These are phyloP conservation scores for Solanum ossicruentum DNA, from an alignment of 257 asterid species.

Conservation along the genomic window DNA sequence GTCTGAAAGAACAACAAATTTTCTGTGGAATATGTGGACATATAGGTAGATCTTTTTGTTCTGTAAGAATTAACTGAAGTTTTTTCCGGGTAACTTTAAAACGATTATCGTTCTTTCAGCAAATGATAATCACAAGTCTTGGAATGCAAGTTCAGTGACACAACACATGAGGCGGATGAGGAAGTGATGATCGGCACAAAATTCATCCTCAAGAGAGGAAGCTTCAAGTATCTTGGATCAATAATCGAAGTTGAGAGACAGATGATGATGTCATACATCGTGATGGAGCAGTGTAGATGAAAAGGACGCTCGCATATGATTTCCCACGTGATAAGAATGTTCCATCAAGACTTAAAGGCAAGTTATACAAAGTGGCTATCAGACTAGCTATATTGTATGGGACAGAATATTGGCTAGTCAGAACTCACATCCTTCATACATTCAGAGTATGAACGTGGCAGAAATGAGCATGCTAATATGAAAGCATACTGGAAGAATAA, in stretches of 20 bases:
- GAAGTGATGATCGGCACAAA: neutral
- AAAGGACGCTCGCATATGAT: neutral
- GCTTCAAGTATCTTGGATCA: neutral
- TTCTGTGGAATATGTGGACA: neutral
- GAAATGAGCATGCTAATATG: neutral
- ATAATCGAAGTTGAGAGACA: neutral
- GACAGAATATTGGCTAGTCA: neutral
- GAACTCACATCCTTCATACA: neutral
- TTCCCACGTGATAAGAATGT: neutral
- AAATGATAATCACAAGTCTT: neutral
- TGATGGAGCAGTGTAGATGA: neutral
- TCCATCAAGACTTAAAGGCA: neutral
- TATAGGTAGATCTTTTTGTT: neutral
- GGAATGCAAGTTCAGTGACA: neutral
- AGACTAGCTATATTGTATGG: neutral
- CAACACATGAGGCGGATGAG: neutral
- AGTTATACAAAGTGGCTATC: neutral
- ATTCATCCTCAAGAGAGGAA: neutral
- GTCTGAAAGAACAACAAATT: neutral
- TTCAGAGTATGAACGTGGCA: neutral
- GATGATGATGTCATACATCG: neutral
- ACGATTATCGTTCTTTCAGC: neutral
- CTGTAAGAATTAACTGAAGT: neutral
- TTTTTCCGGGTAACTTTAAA: neutral
- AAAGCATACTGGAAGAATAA: neutral